These are phyloP conservation scores for Gastrodia elata DNA, from an alignment of 106 monocot genomes.

Conservation along the genomic window DNA sequence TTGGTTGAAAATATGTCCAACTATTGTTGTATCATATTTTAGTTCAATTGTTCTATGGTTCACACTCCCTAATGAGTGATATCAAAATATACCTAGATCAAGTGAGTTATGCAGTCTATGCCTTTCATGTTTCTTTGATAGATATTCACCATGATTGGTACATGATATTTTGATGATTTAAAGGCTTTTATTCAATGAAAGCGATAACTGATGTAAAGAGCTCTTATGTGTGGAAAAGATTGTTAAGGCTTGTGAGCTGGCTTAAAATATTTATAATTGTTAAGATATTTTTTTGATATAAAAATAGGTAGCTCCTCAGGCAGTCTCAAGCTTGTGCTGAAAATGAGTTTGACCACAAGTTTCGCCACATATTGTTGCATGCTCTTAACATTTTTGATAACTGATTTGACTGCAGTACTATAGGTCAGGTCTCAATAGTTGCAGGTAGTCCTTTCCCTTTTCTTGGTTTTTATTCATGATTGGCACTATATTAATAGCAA, in stretches of 20 bases:
- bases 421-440: neutral
- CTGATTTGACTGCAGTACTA: neutral
- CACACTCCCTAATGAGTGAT: neutral
- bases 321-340: neutral
- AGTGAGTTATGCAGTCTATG: neutral
- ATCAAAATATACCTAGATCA: neutral
- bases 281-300: neutral
- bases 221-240: neutral
- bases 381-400: neutral
- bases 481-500: neutral
- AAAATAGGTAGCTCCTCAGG: neutral
- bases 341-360: neutral
- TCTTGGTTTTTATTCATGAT: neutral
- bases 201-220: neutral
- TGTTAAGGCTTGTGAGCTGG: neutral
- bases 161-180: neutral
- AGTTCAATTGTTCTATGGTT: neutral
- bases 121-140: neutral
- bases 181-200: neutral
- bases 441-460: neutral
- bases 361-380: neutral
- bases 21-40: neutral
- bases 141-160: neutral
- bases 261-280: too few relatives aligned
- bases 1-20: neutral